Conservation (phyloP, 495 filamentous ascomycete species). For the Articulospora tetracladia region DNA sequence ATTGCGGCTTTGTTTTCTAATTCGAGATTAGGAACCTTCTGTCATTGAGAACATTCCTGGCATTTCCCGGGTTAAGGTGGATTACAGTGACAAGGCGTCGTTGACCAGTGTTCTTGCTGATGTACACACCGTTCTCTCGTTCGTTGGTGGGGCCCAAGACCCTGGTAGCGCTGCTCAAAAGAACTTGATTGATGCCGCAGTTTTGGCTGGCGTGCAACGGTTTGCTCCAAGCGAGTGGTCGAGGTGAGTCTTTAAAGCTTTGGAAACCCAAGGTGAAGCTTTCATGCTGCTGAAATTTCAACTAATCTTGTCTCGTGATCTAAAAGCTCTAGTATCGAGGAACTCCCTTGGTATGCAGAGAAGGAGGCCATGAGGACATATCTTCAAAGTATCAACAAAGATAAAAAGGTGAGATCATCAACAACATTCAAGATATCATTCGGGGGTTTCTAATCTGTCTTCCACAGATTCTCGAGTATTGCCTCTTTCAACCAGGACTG, state of each 20-base stretch:
- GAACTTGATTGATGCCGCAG: conserved; percentile 55
- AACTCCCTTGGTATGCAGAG: conserved; percentile 42
- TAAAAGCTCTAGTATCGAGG: not conserved
- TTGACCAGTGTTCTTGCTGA: conserved; percentile 38
- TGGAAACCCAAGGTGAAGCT: no score
- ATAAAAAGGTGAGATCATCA: conserved; percentile 34
- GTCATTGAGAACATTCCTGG: no score
- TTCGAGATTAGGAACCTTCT: no score
- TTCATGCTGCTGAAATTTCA: no score
- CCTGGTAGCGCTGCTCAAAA: conserved; percentile 24
- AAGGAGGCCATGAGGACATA: conserved; percentile 45
- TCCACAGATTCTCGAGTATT: conserved; percentile 51
- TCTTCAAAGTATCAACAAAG: conserved; percentile 45
- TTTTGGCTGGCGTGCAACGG: conserved; percentile 53
- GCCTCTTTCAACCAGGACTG: conserved; percentile 50
- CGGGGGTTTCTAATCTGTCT: not conserved
- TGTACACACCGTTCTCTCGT: conserved; percentile 51
- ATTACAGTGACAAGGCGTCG: conserved; percentile 37
- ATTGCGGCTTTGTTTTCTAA: no score
- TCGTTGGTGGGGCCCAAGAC: conserved; percentile 40
- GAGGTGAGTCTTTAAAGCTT: not conserved
- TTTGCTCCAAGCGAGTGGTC: conserved; percentile 66
- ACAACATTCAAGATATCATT: not conserved
- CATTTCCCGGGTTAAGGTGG: conserved; percentile 34
- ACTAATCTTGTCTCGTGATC: not conserved